Evolutionary conservation across 2,329 filamentous ascomycete species (phyloP).

Genomic region (Harringtonia aguacate): DNA sequence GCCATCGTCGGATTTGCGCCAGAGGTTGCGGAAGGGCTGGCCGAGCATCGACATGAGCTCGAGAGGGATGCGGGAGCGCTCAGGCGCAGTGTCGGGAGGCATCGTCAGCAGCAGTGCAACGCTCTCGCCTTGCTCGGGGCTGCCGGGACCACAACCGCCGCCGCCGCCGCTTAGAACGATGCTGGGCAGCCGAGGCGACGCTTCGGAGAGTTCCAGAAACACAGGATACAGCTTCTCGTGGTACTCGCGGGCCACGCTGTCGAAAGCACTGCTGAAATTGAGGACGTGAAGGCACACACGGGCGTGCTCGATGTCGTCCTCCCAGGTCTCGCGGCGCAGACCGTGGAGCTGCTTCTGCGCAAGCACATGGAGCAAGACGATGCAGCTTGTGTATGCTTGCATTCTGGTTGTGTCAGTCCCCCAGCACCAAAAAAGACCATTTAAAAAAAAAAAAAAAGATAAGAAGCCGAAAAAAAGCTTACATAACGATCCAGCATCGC

Average conservation of each 20-base stretch:
- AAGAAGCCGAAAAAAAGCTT: slow-evolving; percentile 2
- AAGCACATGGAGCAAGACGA: slow-evolving; percentile 19
- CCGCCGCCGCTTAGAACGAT: no score
- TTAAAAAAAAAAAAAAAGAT: no score
- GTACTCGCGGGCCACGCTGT: slow-evolving; percentile 6
- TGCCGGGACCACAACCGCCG: neutral
- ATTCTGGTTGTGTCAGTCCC: slow-evolving; percentile 13
- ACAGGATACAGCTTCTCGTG: slow-evolving; percentile 6
- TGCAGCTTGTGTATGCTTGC: slow-evolving; percentile 19
- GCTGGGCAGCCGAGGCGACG: neutral
- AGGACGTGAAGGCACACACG: slow-evolving; percentile 16
- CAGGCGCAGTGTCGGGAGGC: neutral
- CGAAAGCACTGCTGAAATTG: slow-evolving; percentile 3
- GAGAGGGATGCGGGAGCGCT: slow-evolving; percentile 1
- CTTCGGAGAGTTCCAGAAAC: slow-evolving; percentile 2
- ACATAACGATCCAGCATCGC: slow-evolving; percentile 21
- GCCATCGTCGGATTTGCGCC: neutral
- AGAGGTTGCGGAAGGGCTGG: slow-evolving; percentile 8
- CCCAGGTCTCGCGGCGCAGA: slow-evolving; percentile 13
- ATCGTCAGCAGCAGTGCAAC: slow-evolving; percentile 6
- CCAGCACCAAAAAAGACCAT: neutral
- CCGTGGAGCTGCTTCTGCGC: slow-evolving; percentile 20
- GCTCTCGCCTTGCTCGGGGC: slow-evolving; percentile 1
- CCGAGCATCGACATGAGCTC: slow-evolving; percentile 10
- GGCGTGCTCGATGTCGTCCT: slow-evolving; percentile 16